phyloP scores from a whole-genome alignment of 805 yeast genomes.

The Candida morakotiae region DNA sequence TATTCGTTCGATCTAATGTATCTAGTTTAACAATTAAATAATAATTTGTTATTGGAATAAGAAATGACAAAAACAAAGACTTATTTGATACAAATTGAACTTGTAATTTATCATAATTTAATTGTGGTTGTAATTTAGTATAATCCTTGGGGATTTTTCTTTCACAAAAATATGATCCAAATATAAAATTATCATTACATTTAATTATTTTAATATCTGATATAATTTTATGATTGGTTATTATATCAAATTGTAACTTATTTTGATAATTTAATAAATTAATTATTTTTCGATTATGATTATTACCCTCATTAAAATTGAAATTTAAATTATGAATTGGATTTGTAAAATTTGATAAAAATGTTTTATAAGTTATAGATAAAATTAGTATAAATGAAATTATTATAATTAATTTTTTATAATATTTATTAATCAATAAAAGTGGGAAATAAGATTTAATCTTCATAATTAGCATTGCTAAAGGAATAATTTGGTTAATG shows the following conservation, averaged over 20 bases:
- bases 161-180: neutral
- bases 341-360: too few species aligned
- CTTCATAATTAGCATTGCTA: too few species aligned
- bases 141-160: constrained; percentile 7
- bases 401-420: too few species aligned
- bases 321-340: too few species aligned
- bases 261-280: constrained; percentile 1
- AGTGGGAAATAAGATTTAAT: too few species aligned
- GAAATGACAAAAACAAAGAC: neutral
- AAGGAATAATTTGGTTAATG: too few species aligned
- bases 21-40: constrained; percentile 4
- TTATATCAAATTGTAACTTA: neutral
- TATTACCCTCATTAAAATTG: too few species aligned
- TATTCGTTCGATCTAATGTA: constrained; percentile 2
- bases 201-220: constrained; percentile 5
- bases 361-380: too few species aligned
- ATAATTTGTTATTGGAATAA: neutral
- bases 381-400: too few species aligned
- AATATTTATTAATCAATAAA: too few species aligned
- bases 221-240: neutral
- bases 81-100: neutral
- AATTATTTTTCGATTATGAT: neutral
- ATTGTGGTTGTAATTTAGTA: constrained; percentile 5
- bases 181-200: constrained; percentile 2
- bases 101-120: constrained; percentile 5